These are phyloP conservation scores for Penicillium sp. DNA, from an alignment of 2,329 filamentous ascomycete species.

Conservation along the genomic window DNA sequence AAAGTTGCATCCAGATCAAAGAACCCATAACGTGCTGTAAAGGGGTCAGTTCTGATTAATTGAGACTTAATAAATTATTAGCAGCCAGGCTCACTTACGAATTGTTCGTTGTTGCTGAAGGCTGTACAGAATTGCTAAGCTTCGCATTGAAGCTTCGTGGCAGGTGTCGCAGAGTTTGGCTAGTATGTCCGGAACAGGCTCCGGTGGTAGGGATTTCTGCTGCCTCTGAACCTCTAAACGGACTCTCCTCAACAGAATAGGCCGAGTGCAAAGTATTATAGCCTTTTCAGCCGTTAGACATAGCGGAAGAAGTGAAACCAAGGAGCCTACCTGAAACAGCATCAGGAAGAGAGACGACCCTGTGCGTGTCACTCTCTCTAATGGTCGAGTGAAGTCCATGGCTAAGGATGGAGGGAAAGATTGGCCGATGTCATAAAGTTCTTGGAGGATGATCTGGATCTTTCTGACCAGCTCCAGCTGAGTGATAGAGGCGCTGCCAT, in stretches of 20 bases:
- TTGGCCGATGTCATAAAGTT: slow-evolving; percentile 14
- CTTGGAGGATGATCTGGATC: slow-evolving; percentile 17
- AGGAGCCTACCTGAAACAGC: slow-evolving; percentile 15
- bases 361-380: slow-evolving; percentile 19
- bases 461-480: slow-evolving; percentile 19
- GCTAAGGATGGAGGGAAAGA: slow-evolving; percentile 16
- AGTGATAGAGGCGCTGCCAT: slow-evolving; percentile 21
- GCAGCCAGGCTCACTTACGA: slow-evolving; percentile 8
- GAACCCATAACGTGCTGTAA: slow-evolving; percentile 20
- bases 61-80: too few species aligned
- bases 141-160: slow-evolving; percentile 21
- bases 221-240: slow-evolving; percentile 13
- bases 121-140: slow-evolving; percentile 17
- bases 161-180: slow-evolving; percentile 20
- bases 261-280: slow-evolving; percentile 23
- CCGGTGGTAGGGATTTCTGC: not conserved
- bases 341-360: slow-evolving; percentile 24
- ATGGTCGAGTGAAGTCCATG: slow-evolving; percentile 18
- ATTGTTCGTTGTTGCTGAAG: slow-evolving; percentile 18
- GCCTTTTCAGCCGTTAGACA: slow-evolving; percentile 10
- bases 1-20: slow-evolving; percentile 26
- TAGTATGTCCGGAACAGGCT: slow-evolving; percentile 7
- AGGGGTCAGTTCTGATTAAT: not conserved
- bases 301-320: not conserved
- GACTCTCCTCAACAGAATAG: slow-evolving; percentile 20